Conservation (phyloP, 805 yeast species). For the Ogataea naganishii region DNA sequence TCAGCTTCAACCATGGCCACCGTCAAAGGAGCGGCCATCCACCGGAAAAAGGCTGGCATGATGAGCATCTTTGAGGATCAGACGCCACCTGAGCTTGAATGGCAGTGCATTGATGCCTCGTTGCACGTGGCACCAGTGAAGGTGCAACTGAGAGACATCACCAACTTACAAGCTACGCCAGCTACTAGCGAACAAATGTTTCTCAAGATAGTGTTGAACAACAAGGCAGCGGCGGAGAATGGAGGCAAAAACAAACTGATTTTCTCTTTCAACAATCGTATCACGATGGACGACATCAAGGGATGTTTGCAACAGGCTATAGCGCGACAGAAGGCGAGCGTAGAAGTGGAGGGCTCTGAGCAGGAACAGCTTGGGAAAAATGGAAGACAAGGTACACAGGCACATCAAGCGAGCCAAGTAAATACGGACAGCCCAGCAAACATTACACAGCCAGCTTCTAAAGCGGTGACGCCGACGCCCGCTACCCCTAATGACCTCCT, state of each 20-base stretch:
- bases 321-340: constrained; percentile 56
- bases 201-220: constrained; percentile 39
- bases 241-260: constrained; percentile 23
- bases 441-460: constrained; percentile 6
- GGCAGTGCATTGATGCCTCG: constrained; percentile 48
- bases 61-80: constrained; percentile 47
- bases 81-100: constrained; percentile 43
- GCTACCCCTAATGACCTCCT: constrained; percentile 26
- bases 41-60: constrained; percentile 48
- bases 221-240: constrained; percentile 24
- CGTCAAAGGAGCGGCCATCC: constrained; percentile 41
- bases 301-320: constrained; percentile 58
- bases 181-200: constrained; percentile 59
- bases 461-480: constrained; percentile 10
- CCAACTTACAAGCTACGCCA: constrained; percentile 60
- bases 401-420: constrained; percentile 5
- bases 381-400: too few species aligned
- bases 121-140: constrained; percentile 31
- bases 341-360: too few species aligned
- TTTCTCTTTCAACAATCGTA: constrained; percentile 62
- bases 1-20: too few species aligned
- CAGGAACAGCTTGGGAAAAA: too few species aligned
- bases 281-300: constrained; percentile 69
- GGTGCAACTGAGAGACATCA: constrained; percentile 32
- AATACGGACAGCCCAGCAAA: constrained; percentile 2